Percentiles rank a stretch among this genome's conserved stretches.
Evolutionary conservation across 148 eudicot species (phyloP).

Genomic region (Chenopodium formosanum): DNA sequence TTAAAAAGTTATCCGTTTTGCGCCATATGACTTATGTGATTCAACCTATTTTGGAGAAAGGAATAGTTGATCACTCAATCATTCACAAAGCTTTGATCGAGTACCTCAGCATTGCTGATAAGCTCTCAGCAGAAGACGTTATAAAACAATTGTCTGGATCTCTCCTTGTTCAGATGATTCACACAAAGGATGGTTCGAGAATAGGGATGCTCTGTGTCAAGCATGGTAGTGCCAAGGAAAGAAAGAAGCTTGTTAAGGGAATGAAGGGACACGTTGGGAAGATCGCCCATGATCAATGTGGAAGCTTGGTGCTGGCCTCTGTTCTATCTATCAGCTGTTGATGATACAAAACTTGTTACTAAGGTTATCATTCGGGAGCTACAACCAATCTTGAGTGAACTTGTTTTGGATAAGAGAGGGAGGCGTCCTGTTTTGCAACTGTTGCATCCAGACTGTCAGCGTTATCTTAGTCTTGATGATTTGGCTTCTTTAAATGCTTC

Average conservation of each 20-base stretch:
- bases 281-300: slow-evolving; percentile 64
- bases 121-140: slow-evolving; percentile 78
- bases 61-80: slow-evolving; percentile 92
- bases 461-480: slow-evolving; percentile 84
- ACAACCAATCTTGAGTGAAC: slow-evolving; percentile 58
- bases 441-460: slow-evolving; percentile 72
- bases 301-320: slow-evolving; percentile 76
- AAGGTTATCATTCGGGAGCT: slow-evolving; percentile 83
- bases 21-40: slow-evolving; percentile 75
- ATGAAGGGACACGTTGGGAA: slow-evolving; percentile 72
- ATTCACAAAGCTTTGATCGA: slow-evolving; percentile 78
- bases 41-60: slow-evolving; percentile 90
- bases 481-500: slow-evolving; percentile 55
- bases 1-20: slow-evolving; percentile 64
- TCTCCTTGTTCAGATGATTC: slow-evolving; percentile 77
- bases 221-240: slow-evolving; percentile 92
- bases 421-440: slow-evolving; percentile 84
- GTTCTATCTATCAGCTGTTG: slow-evolving; percentile 62
- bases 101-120: slow-evolving; percentile 79
- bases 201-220: slow-evolving; percentile 78
- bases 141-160: slow-evolving; percentile 70
- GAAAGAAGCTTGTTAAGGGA: slow-evolving; percentile 86
- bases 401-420: slow-evolving; percentile 70
- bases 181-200: slow-evolving; percentile 82
- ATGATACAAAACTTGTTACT: slow-evolving; percentile 82